Evolutionary conservation across 345 rosid genomes (phyloP), one percentile per base, ranked within the genome.

Genomic region (Gossypium arboreum): DNA sequence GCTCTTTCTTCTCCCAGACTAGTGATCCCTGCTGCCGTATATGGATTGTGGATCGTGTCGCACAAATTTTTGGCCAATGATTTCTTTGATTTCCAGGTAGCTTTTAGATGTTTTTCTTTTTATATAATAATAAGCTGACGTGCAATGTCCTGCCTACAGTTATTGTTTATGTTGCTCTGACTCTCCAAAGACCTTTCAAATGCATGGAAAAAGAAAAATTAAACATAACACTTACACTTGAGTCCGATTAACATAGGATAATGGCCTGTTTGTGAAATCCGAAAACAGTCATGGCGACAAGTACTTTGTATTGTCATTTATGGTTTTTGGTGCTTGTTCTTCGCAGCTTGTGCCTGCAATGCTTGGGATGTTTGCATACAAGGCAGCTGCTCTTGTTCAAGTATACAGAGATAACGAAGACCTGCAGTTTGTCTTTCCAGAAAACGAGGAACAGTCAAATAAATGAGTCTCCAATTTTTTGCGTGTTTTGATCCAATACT

Each of bases 351-450:
- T 84, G 58, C 99, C 97, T 12, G 97, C 99, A 75, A 88, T 95
- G 97, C 70, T 90, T 67, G 97, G 99, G 65, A 62, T 95, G 90
- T 87, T 95, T 80, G 98, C 86, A 51, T 95, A 95, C 83, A 95
- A 95, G 88, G 98, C 97, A 18, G 98, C 98, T 20, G 94, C 97
- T 44, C 88, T 92, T 39, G 97, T 92, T 72, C 98, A 95, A 88
- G 94, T 89, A 66, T 92, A 90, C 77, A 84, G 99, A 84, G 99
- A 95, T 69, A 95, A 95, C 65, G 94, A 92, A 77, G 96, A 89
- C 82, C 88, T 92, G 77, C 80, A 77, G 69, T 59, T 95, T 68
- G 41, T 90, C 59, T 91, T 92, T 75, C 96, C 94, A 43, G 97
- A 91, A 50, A 81, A 83, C 5, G 85, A 81, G 79, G 72, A 68